A percentile compares a stretch with the other conserved stretches of the same genome.
phyloP scores from a whole-genome alignment of 352 stramenopile species.

The Phytopythium aichiense region DNA sequence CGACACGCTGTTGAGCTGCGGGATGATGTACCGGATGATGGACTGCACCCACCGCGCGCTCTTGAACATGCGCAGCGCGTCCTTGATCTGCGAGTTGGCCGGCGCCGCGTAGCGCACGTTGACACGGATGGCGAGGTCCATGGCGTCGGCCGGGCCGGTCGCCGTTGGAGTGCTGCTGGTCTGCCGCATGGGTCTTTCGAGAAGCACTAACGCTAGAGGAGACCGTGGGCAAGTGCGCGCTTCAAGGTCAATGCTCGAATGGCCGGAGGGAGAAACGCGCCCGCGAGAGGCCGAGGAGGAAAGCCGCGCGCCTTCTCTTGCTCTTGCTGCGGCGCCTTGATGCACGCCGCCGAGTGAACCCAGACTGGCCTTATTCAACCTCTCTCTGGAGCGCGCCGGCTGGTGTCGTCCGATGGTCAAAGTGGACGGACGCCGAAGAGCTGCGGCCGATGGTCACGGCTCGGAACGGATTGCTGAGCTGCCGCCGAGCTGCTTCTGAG shows the following conservation, averaged over 20 bases:
- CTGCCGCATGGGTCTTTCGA: not conserved
- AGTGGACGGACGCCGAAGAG: not conserved
- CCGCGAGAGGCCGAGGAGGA: not conserved
- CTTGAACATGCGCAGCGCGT: slow-evolving; percentile 85
- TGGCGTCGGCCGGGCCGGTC: slow-evolving; percentile 11
- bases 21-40: slow-evolving; percentile 90
- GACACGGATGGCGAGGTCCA: slow-evolving; percentile 86
- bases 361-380: slow-evolving; percentile 8
- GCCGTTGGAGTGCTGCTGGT: not conserved
- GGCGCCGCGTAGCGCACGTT: slow-evolving; percentile 86
- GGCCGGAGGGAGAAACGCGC: not conserved
- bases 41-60: slow-evolving; percentile 85
- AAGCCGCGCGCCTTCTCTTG: not conserved
- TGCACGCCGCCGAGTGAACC: not conserved
- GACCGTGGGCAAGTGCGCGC: not conserved
- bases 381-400: slow-evolving; percentile 3
- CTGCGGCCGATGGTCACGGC: not conserved
- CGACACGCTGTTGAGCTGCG: slow-evolving; percentile 82
- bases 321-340: not conserved
- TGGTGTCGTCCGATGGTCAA: not conserved
- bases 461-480: not conserved
- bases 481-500: not conserved
- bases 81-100: slow-evolving; percentile 85
- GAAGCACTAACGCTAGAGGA: not conserved
- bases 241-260: slow-evolving; percentile 3